Base-by-base conservation (phyloP, 148 eudicot genomes). In the Limonium bicolor region DNA sequence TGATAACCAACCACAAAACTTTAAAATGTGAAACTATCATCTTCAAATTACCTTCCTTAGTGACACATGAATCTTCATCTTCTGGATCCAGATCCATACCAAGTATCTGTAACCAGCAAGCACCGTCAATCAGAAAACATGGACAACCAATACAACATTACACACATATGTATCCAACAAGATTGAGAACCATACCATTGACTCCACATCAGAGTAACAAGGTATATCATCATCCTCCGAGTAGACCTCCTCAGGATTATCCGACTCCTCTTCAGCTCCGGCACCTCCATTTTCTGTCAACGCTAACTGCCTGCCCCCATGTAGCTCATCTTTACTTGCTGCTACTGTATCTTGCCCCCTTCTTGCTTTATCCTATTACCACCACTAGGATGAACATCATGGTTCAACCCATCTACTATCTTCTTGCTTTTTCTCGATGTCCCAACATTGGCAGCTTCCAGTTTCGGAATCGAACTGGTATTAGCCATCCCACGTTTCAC, bases 71-170 rank as follows among this genome's bases (percentile, higher is more conserved):
- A 51, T 71, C 78, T 49, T 67, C 66, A 53, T 74, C 82, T 51
- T 66, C 61, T 21, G 82, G 66, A 27, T 63, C 66, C 68, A 88
- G 66, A 61, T 88, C 94, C 96, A 77, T 69, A 37, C 74, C 92
- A 69, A 79, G 92, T 27, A 88, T 60, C 96, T 83, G 81, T 28
- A 55, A 67, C 32, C 39, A 24, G 36, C n/a, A 35, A 41, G 4
- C 17, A 23, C 28, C 15, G 7, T 32, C 43, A 19, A 16, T 12
- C n/a, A 36, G 4, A 19, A 26, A 45, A 26, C 7, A 46, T 33
- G 50, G 41, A 19, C 7, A 27, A 37, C 24, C 15, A 23, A 25
- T 9, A 16, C 1, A 35, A 16, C 24, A 21, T n/a, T 0, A 14
- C 34, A 26, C 10, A 14, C 18, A 43, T 23, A 2, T 42, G 28